Conservation (phyloP, 345 rosid species). For the Gossypium turneri region DNA sequence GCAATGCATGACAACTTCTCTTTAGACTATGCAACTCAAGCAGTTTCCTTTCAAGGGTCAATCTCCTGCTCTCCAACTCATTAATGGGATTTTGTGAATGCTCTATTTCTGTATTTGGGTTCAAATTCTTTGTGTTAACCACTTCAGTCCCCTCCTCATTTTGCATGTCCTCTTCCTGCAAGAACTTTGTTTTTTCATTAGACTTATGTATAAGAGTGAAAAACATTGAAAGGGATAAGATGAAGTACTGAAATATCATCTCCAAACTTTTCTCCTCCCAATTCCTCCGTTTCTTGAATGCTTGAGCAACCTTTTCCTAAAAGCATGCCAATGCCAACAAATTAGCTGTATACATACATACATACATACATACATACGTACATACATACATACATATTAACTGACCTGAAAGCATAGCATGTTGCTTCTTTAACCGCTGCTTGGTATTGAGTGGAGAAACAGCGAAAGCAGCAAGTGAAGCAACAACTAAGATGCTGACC, state of each 20-base stretch:
- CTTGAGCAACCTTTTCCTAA: too few species aligned
- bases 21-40: conserved; percentile 24
- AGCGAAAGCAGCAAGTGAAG: conserved; percentile 26
- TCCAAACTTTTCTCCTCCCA: too few species aligned
- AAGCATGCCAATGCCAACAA: neutral
- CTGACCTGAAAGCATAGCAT: conserved; percentile 20
- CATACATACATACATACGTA: too few species aligned
- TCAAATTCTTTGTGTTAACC: too few species aligned
- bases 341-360: neutral
- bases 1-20: conserved; percentile 19
- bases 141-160: too few species aligned
- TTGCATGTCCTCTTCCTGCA: too few species aligned
- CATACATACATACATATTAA: neutral
- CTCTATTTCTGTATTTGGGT: neutral
- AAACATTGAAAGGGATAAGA: too few species aligned
- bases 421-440: conserved; percentile 2
- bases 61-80: conserved; percentile 23
- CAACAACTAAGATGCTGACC: conserved; percentile 7
- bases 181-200: too few species aligned
- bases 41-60: conserved; percentile 21
- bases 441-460: conserved; percentile 7
- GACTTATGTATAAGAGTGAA: too few species aligned
- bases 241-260: too few species aligned
- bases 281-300: neutral
- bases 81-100: neutral